Percentiles rank a stretch among this genome's conserved stretches.
Conservation (phyloP, 805 yeast species). For the Brettanomyces bruxellensis region DNA sequence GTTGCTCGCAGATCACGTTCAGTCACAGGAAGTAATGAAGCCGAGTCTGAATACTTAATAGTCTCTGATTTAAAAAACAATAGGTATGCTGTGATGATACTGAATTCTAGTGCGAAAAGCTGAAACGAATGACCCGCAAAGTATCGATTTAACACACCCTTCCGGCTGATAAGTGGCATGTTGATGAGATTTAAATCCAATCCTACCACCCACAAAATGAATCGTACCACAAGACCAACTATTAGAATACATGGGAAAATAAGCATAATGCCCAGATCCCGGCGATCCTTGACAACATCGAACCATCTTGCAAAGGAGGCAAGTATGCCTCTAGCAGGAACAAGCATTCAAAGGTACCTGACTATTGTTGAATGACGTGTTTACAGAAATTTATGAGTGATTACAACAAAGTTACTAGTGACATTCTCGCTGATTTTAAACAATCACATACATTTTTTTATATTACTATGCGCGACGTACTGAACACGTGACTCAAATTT, state of each 20-base stretch:
- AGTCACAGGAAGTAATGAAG: conserved; percentile 10
- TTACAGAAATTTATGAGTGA: too few relatives aligned
- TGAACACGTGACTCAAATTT: too few relatives aligned
- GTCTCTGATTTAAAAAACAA: conserved; percentile 3
- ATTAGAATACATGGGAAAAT: conserved; percentile 10
- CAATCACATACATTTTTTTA: too few relatives aligned
- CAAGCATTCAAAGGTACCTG: too few relatives aligned
- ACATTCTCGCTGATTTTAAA: too few relatives aligned
- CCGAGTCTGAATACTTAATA: conserved; percentile 3
- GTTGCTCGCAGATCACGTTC: conserved; percentile 3
- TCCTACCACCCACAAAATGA: not conserved
- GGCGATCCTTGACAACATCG: not conserved
- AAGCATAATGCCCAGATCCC: conserved; percentile 2
- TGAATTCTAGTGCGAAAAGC: conserved; percentile 9
- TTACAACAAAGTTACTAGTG: too few relatives aligned
- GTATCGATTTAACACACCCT: conserved; percentile 17
- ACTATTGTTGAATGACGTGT: too few relatives aligned
- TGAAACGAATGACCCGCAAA: conserved; percentile 26
- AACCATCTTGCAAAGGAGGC: too few relatives aligned
- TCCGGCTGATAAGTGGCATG: conserved; percentile 13
- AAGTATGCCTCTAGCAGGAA: too few relatives aligned
- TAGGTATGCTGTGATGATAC: conserved; percentile 6
- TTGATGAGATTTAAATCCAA: conserved; percentile 5
- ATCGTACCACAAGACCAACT: conserved; percentile 6
- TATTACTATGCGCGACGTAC: too few relatives aligned